These are phyloP conservation scores for Auriculariales sp. DNA, from an alignment of 768 basidiomycete species.

Conservation along the genomic window DNA sequence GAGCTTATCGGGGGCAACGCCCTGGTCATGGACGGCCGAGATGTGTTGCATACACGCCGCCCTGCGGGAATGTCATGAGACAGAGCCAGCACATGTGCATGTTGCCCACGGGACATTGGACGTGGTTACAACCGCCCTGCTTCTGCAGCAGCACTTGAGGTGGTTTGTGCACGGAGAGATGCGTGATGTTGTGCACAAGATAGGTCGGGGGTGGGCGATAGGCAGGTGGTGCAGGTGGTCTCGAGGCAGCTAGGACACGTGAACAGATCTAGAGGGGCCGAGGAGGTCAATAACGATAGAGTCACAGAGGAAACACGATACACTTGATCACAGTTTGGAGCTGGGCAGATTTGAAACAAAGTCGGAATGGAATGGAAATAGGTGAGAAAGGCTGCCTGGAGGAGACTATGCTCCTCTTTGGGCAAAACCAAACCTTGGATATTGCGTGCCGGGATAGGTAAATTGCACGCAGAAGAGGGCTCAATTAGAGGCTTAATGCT, in stretches of 20 bases:
- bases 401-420: conserved; percentile 37
- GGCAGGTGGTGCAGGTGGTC: conserved; percentile 52
- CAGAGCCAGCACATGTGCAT: not conserved
- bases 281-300: too few species aligned
- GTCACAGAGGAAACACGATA: too few species aligned
- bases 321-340: conserved; percentile 62
- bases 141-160: not conserved
- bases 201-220: conserved; percentile 43
- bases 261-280: conserved; percentile 31
- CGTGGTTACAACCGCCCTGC: not conserved
- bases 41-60: conserved; percentile 1
- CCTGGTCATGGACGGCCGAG: not conserved
- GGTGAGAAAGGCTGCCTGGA: conserved; percentile 43
- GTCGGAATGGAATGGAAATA: conserved; percentile 43
- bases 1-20: not conserved
- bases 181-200: conserved; percentile 34
- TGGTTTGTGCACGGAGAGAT: not conserved
- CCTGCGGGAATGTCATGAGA: not conserved
- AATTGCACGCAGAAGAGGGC: conserved; percentile 23
- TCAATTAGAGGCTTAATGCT: conserved; percentile 23
- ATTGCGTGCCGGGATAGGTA: conserved; percentile 35
- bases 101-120: not conserved
- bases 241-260: conserved; percentile 60
- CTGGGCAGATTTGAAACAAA: conserved; percentile 63
- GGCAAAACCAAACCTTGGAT: conserved; percentile 37